A percentile compares a stretch with the other conserved stretches of the same genome.
Conservation (phyloP, 305 asterid genomes). For the Euphrasia arctica region DNA sequence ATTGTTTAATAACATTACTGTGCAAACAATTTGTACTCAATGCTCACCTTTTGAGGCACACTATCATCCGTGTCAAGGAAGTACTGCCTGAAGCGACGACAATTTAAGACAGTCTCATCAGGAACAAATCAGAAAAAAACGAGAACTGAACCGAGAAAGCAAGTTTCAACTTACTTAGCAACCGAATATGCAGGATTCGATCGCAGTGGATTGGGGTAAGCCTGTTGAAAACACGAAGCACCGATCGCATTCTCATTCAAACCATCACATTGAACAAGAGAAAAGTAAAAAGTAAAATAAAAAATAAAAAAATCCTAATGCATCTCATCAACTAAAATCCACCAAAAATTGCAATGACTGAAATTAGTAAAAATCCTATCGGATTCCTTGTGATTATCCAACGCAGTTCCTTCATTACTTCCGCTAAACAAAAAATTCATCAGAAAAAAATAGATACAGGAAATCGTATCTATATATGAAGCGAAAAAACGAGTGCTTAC, state of each 20-base stretch:
- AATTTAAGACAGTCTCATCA: no score
- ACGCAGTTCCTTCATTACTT: neutral
- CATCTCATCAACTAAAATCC: no score
- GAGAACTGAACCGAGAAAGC: neutral
- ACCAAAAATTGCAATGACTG: no score
- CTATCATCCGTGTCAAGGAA: constrained; percentile 88
- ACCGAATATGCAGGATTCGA: constrained; percentile 93
- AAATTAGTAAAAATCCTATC: neutral
- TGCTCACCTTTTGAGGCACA: constrained; percentile 86
- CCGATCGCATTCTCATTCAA: neutral
- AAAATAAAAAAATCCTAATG: no score
- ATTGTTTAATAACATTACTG: constrained; percentile 12
- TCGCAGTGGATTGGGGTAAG: constrained; percentile 79
- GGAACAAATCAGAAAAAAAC: no score
- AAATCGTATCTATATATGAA: neutral
- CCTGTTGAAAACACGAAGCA: constrained; percentile 50
- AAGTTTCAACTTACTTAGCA: constrained; percentile 65
- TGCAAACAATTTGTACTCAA: constrained; percentile 17
- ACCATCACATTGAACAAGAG: no score
- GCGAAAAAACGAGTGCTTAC: constrained; percentile 9
- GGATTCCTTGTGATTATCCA: neutral
- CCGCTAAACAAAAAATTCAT: no score
- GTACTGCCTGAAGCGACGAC: constrained; percentile 70
- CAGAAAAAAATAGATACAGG: neutral
- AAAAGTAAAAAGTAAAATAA: no score